Evolutionary conservation across 108 stramenopile genomes (phyloP), one percentile per base, ranked within the genome.

Genomic region (Nitzschia palea): DNA sequence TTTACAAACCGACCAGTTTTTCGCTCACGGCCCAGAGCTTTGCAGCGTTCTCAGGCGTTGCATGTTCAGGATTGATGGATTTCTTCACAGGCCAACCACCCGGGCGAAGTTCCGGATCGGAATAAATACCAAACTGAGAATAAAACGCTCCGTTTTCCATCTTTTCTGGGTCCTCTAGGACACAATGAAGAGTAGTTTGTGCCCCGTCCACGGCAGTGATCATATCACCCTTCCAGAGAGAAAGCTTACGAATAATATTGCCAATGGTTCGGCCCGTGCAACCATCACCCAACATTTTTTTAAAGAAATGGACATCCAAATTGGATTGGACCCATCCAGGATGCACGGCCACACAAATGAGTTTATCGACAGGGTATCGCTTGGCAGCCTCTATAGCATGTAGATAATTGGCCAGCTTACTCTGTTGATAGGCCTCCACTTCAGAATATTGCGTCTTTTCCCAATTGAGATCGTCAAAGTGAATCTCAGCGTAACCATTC

Each of bases 21-120:
- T 74, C 65, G 33, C 58, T 60, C 6, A 44, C 59, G 20, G 60
- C 73, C 73, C 73, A 74, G 3, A 74, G 65, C 58, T 67, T 74
- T 3, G 44, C 58, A 40, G 73, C 66, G 12, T 8, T 44, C 20
- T 74, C 73, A 1, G 20, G 31, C 17, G 73, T 67, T 2, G 51
- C 73, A 33, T 74, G 58, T 1, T 56, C 42, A 33, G 64, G 64
- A 17, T 71, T 71, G 22, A 59, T 28, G 15, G 43, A 48, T 23
- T 65, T 30, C 36, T 70, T 47, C 73, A 74, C 14, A 9, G 73
- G 73, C 56, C 44, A 74, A 27, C 73, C 73, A 2, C 73, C 73
- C 12, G 30, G 12, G 28, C 53, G 22, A 14, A 30, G 33, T 18
- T 30, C 48, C 40, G 59, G 18, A 48, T 74, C 66, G 25, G 50